phyloP scores from a whole-genome alignment of 345 rosid genomes.

The Aurinia saxatilis region DNA sequence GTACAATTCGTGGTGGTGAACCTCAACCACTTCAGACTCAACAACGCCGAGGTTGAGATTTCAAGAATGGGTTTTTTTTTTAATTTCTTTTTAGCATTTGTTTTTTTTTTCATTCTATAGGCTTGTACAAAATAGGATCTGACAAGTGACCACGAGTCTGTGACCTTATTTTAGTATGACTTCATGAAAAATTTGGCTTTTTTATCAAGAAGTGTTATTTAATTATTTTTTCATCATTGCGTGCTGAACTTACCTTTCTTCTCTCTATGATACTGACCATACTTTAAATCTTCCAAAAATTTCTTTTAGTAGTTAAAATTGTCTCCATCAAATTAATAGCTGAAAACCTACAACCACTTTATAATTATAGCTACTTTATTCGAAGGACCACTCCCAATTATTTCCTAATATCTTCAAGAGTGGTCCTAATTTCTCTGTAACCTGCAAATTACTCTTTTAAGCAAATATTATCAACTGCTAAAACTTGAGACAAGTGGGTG shows the following conservation, averaged over 20 bases:
- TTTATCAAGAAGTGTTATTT: neutral
- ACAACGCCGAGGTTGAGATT: constrained; percentile 7
- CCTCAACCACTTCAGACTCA: constrained; percentile 9
- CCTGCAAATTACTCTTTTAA: neutral
- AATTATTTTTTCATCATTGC: neutral
- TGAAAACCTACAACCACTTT: neutral
- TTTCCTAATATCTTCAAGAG: neutral
- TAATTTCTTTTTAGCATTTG: neutral
- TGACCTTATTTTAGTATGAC: neutral
- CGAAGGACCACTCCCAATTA: neutral
- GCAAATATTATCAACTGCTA: neutral
- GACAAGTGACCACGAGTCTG: neutral
- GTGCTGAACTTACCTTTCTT: neutral
- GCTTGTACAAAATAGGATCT: neutral
- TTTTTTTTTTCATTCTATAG: neutral
- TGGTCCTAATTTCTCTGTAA: neutral
- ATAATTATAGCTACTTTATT: neutral
- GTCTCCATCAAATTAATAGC: neutral
- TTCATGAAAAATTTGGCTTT: neutral
- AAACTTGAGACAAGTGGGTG: neutral
- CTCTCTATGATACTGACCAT: neutral
- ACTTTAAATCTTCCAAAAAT: too few species aligned
- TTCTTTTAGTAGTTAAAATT: too few species aligned
- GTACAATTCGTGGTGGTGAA: constrained; percentile 26
- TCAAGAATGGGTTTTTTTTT: neutral